phyloP scores from a whole-genome alignment of 768 basidiomycete species.

The Lactarius hengduanensis region DNA sequence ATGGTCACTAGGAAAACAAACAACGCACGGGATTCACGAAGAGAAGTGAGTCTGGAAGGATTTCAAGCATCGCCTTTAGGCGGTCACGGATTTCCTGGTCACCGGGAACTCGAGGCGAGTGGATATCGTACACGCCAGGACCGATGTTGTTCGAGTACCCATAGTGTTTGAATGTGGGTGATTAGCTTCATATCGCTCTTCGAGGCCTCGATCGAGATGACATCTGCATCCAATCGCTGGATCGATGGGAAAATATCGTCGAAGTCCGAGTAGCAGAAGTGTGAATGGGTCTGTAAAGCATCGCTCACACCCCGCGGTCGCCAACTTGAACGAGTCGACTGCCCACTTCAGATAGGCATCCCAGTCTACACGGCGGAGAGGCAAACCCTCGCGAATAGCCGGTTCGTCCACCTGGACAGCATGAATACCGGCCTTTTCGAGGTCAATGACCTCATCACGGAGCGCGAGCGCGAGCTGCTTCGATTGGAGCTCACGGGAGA shows the following conservation, averaged over 20 bases:
- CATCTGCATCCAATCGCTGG: conserved; percentile 94
- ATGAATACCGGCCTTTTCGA: conserved; percentile 93
- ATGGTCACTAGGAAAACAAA: conserved; percentile 10
- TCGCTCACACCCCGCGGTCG: conserved; percentile 95
- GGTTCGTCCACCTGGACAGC: conserved; percentile 99
- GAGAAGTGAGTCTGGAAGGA: conserved; percentile 77
- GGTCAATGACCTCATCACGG: conserved; percentile 96
- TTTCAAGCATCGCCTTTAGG: conserved; percentile 76
- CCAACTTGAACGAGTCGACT: conserved; percentile 96
- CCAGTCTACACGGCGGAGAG: conserved; percentile 96
- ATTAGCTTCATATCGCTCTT: conserved; percentile 99
- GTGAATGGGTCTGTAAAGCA: conserved; percentile 94
- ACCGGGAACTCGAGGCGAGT: conserved; percentile 96
- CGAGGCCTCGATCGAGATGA: conserved; percentile 98
- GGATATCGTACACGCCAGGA: conserved; percentile 98
- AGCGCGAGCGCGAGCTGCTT: conserved; percentile 98
- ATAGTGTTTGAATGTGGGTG: conserved; percentile 89
- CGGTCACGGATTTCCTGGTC: conserved; percentile 94
- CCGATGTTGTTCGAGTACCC: conserved; percentile 98
- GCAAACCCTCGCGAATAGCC: conserved; percentile 98
- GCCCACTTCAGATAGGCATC: conserved; percentile 96
- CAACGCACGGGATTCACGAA: conserved; percentile 81
- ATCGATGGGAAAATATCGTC: conserved; percentile 98
- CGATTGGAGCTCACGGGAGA: conserved; percentile 93
- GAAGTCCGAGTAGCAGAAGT: conserved; percentile 99